Conservation (phyloP, 495 filamentous ascomycete genomes). For the Barbatosphaeria neglecta region DNA sequence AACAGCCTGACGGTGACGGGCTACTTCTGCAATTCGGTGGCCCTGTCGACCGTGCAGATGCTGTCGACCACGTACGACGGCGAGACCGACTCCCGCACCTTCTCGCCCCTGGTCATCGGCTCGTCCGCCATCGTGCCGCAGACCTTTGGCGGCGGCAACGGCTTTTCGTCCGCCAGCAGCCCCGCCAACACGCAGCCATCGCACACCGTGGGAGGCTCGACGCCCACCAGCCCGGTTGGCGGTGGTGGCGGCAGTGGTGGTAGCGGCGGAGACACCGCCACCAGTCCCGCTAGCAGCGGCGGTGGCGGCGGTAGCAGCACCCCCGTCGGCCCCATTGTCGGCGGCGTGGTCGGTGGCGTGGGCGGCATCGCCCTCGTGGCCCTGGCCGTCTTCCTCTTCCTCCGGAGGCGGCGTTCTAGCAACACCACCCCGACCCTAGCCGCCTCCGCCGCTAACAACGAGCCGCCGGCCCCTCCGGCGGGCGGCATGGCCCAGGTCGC, state of each 20-base stretch:
- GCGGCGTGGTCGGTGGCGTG: conserved; percentile 28
- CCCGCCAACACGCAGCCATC: background rate
- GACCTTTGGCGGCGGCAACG: background rate
- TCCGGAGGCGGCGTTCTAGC: conserved; percentile 1
- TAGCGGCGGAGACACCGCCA: no score
- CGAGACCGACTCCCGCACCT: conserved; percentile 11
- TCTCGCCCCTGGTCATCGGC: conserved; percentile 5
- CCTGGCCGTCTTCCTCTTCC: conserved; percentile 14
- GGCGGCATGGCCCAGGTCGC: background rate
- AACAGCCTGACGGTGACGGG: conserved; percentile 5
- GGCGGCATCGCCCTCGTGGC: conserved; percentile 17
- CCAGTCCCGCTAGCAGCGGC: background rate
- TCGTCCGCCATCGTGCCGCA: background rate
- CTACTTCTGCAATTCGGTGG: conserved; percentile 11
- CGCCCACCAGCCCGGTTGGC: no score
- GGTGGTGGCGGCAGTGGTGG: no score
- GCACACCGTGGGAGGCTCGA: no score
- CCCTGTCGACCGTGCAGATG: conserved; percentile 11
- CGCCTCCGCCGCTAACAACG: background rate
- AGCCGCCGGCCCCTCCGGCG: background rate
- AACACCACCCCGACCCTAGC: background rate
- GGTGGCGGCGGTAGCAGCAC: background rate
- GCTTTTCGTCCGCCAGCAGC: background rate
- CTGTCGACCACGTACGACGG: conserved; percentile 17
- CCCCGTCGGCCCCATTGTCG: conserved; percentile 20